phyloP scores from a whole-genome alignment of 1,284 basidiomycete genomes.

The Polyporus tsugae region DNA sequence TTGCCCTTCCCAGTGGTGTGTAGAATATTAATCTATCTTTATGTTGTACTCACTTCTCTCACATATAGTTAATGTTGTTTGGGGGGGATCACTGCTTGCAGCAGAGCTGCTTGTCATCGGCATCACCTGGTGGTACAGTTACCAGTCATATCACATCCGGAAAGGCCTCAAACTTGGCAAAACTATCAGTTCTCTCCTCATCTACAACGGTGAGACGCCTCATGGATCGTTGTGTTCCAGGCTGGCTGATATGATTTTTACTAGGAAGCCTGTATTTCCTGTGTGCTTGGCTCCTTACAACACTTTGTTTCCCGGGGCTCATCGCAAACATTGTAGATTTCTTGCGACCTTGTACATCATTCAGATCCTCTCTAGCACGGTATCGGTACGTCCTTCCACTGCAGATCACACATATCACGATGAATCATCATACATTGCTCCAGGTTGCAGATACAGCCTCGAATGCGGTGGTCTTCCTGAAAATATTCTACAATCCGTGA shows the following conservation, averaged over 20 bases:
- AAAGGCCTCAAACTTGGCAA: neutral
- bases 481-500: neutral
- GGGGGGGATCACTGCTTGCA: neutral
- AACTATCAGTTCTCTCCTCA: neutral
- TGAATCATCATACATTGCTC: neutral
- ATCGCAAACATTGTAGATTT: too few relatives aligned
- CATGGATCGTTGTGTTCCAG: neutral
- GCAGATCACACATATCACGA: too few relatives aligned
- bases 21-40: too few relatives aligned
- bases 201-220: neutral
- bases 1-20: neutral
- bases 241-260: neutral
- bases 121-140: neutral
- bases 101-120: neutral
- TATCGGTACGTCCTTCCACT: too few relatives aligned
- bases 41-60: neutral
- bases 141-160: neutral
- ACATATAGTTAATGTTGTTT: too few relatives aligned
- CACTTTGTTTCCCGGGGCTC: neutral
- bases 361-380: too few relatives aligned
- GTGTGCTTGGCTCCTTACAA: neutral
- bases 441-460: neutral
- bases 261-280: neutral
- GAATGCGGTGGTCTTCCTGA: neutral
- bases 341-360: too few relatives aligned